A percentile compares a stretch with the other conserved stretches of the same genome.
phyloP scores from a whole-genome alignment of 177 flowering plant species.

The Vitis hybrid region DNA sequence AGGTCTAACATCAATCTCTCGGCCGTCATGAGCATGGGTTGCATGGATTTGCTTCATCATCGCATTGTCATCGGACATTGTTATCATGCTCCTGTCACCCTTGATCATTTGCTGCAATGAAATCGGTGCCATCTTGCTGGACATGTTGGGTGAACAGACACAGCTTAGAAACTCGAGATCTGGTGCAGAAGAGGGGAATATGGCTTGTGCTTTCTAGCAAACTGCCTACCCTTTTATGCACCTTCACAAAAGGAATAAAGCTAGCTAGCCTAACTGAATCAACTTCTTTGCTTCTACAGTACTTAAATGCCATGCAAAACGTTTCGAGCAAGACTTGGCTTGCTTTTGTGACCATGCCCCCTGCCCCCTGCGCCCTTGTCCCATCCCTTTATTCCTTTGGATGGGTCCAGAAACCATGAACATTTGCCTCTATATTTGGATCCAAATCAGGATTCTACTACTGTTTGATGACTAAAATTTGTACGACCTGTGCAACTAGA shows the following conservation, averaged over 20 bases:
- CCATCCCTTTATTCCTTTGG: too few species aligned
- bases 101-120: constrained; percentile 16
- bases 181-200: neutral
- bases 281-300: constrained; percentile 25
- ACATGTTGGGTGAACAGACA: neutral
- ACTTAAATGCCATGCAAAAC: neutral
- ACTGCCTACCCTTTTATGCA: neutral
- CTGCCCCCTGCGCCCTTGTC: too few species aligned
- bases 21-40: constrained; percentile 44
- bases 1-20: constrained; percentile 35
- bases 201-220: neutral
- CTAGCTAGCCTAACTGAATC: constrained; percentile 8
- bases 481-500: too few species aligned
- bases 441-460: too few species aligned
- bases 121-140: neutral
- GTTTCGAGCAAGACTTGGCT: constrained; percentile 1
- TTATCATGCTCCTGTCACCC: constrained; percentile 16
- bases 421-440: too few species aligned
- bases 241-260: constrained; percentile 5
- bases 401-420: too few species aligned
- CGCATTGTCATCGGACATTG: constrained; percentile 37
- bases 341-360: neutral
- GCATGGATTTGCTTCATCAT: constrained; percentile 38
- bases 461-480: too few species aligned
- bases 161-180: neutral